Evolutionary conservation across 306 rosid genomes (phyloP).

Genomic region (Castanopsis chinensis): DNA sequence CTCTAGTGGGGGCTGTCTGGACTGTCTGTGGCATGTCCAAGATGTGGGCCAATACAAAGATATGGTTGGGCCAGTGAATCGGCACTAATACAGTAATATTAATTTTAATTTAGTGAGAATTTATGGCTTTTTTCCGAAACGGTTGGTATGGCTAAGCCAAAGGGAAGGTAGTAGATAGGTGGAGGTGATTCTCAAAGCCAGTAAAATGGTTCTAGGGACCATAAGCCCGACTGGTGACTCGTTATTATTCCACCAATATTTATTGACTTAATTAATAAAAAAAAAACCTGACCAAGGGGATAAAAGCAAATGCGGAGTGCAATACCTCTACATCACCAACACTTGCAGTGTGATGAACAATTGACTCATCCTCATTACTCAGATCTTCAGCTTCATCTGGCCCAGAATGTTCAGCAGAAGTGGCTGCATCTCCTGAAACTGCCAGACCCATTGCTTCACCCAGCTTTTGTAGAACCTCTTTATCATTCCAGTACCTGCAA

Average conservation of each 20-base stretch:
- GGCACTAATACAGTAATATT: not conserved
- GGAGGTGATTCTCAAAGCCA: not conserved
- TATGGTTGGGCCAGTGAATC: not conserved
- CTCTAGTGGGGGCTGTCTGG: not conserved
- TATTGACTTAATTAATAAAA: no score
- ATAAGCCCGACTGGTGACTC: no score
- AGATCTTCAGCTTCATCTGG: conserved; percentile 75
- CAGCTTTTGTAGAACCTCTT: conserved; percentile 71
- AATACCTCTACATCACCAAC: conserved; percentile 93
- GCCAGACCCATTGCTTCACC: conserved; percentile 91
- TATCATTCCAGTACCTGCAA: conserved; percentile 89
- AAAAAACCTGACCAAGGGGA: not conserved
- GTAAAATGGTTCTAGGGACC: no score
- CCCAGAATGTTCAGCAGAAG: conserved; percentile 63
- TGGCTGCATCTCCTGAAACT: conserved; percentile 57
- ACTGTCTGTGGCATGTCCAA: not conserved
- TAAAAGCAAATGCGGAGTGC: not conserved
- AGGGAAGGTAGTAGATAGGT: not conserved
- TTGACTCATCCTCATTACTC: conserved; percentile 90
- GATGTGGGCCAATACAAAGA: not conserved
- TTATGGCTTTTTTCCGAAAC: not conserved
- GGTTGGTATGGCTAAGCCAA: not conserved
- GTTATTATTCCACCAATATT: no score
- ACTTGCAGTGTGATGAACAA: conserved; percentile 94
- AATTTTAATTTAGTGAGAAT: not conserved